Evolutionary conservation across 768 basidiomycete genomes (phyloP), one percentile per base, ranked within the genome.

Genomic region (Boletus rufocinnamomeus): DNA sequence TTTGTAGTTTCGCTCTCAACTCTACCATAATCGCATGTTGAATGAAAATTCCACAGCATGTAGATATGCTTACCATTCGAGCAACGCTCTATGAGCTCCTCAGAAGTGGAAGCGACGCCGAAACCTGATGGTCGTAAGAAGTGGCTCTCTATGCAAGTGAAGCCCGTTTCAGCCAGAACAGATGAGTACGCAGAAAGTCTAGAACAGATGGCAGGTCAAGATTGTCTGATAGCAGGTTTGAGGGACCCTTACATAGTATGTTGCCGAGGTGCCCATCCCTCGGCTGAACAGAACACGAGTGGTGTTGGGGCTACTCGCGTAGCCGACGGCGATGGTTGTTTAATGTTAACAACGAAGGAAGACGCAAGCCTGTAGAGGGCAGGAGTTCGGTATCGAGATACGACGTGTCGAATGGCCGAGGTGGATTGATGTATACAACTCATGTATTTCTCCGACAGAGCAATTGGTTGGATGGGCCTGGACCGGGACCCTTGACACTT

Each of bases 241-340:
- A n/a, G 34, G 34, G 16, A 3, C 60, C 23, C 56, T 63, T 66
- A 82, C 80, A 77, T 77, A 58, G 66, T 66, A 37, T 64, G 62
- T 11, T 79, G 80, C 21, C 64, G 61, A 52, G 63, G 54, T 65
- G 81, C 79, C 81, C 82, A 81, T 30, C 63, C 52, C n/a, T 71
- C 72, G 0, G 80, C 75, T 16, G 82, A 82, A 38, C 83, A 75
- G 56, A 84, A 83, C 0, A 82, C 76, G 21, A 84, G 69, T 13
- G 83, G 83, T 6, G 82, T 84, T 8, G 83, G 82, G 10, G 73
- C 78, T 62, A 80, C 74, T 43, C 83, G 72, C 25, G 78, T 77
- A 13, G 81, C 78, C 61, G 67, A 73, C 10, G 64, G 41, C 2
- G 80, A 65, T 25, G 80, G 66, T 23, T 56, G 60, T 25, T 74